Evolutionary conservation across 1,284 basidiomycete species (phyloP).

Genomic region (Sutorius eximius): DNA sequence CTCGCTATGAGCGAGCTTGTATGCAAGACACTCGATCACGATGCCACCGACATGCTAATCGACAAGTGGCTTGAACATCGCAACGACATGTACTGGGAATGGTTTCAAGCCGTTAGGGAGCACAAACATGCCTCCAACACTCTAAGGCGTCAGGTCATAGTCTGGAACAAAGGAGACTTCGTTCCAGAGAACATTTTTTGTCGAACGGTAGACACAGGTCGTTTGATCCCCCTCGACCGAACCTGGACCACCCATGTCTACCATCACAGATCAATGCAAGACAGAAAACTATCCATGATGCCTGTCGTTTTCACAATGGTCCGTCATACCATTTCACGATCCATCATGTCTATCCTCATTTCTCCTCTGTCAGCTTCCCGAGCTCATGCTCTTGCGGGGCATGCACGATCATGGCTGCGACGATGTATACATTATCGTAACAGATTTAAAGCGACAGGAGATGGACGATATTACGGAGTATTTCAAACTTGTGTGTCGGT

Average conservation of each 20-base stretch:
- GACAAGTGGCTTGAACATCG: conserved; percentile 78
- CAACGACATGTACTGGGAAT: conserved; percentile 70
- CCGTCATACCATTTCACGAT: conserved; percentile 18
- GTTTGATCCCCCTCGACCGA: conserved; percentile 71
- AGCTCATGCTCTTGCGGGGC: conserved; percentile 71
- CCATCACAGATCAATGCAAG: conserved; percentile 70
- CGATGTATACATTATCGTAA: conserved; percentile 72
- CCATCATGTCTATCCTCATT: conserved; percentile 11
- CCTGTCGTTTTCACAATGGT: conserved; percentile 79
- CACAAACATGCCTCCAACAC: conserved; percentile 53
- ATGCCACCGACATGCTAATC: conserved; percentile 70
- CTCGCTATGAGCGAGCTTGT: conserved; percentile 73
- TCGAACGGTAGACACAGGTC: conserved; percentile 70
- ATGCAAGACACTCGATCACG: conserved; percentile 70
- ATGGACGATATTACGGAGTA: conserved; percentile 77
- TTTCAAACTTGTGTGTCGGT: conserved; percentile 66
- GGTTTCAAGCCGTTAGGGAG: conserved; percentile 68
- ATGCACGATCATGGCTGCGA: conserved; percentile 78
- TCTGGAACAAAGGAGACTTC: conserved; percentile 76
- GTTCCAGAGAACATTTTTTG: conserved; percentile 74
- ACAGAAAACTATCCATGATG: conserved; percentile 70
- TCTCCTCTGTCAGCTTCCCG: conserved; percentile 52
- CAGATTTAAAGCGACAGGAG: conserved; percentile 70
- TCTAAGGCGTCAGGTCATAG: conserved; percentile 56
- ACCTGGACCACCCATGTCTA: conserved; percentile 79